Percentiles rank a stretch among this genome's conserved stretches.
Evolutionary conservation across 2,329 filamentous ascomycete genomes (phyloP).

Genomic region (Cercospora beticola): DNA sequence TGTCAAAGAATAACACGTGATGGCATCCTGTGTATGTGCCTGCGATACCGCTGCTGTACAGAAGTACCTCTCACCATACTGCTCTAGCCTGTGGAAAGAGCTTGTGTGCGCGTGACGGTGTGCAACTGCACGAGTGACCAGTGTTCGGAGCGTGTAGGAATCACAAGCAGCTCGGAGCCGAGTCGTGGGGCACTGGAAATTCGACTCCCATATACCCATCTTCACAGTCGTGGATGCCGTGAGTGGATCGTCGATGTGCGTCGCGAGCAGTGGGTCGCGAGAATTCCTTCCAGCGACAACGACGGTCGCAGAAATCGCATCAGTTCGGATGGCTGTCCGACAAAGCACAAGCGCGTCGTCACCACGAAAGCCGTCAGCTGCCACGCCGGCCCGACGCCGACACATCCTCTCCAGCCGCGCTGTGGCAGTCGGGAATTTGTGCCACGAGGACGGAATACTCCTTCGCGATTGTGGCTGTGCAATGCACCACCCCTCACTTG

Average conservation of each 20-base stretch:
- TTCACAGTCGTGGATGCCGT: background rate
- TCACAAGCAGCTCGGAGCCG: constrained; percentile 9
- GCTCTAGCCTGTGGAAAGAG: background rate
- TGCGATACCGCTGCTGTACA: background rate
- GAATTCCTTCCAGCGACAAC: background rate
- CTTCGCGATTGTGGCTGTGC: background rate
- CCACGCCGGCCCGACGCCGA: background rate
- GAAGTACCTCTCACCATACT: background rate
- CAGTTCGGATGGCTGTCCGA: background rate
- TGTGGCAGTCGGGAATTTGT: constrained; percentile 1
- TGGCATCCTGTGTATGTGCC: background rate
- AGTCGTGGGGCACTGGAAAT: constrained; percentile 1
- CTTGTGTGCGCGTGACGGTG: constrained; percentile 4
- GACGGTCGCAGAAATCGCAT: background rate
- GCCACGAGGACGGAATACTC: background rate
- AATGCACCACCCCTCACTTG: constrained; percentile 2
- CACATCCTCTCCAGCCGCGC: background rate
- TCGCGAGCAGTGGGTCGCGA: background rate
- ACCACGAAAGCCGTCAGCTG: background rate
- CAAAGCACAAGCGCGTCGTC: background rate
- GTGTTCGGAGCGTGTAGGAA: constrained; percentile 4
- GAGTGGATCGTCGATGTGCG: constrained; percentile 1
- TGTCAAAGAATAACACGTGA: background rate
- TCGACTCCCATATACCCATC: background rate
- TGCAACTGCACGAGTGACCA: background rate